Base-by-base conservation (phyloP, 2,329 filamentous ascomycete species). In the Colletotrichum sansevieriae region DNA sequence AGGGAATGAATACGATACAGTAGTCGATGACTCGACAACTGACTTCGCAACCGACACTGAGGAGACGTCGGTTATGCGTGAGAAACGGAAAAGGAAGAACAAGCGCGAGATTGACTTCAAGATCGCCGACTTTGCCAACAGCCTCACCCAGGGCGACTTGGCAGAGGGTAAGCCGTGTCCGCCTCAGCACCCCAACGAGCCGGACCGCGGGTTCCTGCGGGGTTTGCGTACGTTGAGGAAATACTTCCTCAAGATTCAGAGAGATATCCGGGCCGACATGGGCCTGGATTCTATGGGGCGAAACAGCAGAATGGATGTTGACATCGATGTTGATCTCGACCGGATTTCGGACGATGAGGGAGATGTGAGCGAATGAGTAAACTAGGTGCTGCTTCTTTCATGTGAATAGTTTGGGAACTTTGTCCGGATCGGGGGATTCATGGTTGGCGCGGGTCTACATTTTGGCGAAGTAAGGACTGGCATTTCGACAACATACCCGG, bases 101-200 rank as follows among this genome's bases (percentile, higher is more conserved):
- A 83, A 83, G 68, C 83, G 84, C 54, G 86, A 90, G 72, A 95
- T 97, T 76, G 93, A 97, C 78, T 90, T 99, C 81, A 98, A 98
- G 80, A 97, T 99, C 78, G 95, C 97, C 65, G 96, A 99, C 79
- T 99, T 99, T 82, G 96, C 96, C 71, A 99, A 99, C 78, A 98
- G 95, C 76, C 91, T 98, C 41, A 98, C 95, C 1, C 92, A 93
- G 4, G 92, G 96, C 72, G 94, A 97, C 75, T 80, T 90, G 11
- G 84, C 88, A 68, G 80, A 82, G 59, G 84, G 86, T 70, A 86
- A 85, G 74, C 82, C 86, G 4, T 98, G 95, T 74, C 96, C 96
- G 13, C 96, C 96, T 4, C 87, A 89, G 68, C 89, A 97, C 76
- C 93, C 93, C 0, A 83, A 91, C 41, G 91, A 93, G 69, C 90